A percentile compares a stretch with the other conserved stretches of the same genome.
Conservation (phyloP, 2,329 filamentous ascomycete genomes). For the Xylariaceae sp. region DNA sequence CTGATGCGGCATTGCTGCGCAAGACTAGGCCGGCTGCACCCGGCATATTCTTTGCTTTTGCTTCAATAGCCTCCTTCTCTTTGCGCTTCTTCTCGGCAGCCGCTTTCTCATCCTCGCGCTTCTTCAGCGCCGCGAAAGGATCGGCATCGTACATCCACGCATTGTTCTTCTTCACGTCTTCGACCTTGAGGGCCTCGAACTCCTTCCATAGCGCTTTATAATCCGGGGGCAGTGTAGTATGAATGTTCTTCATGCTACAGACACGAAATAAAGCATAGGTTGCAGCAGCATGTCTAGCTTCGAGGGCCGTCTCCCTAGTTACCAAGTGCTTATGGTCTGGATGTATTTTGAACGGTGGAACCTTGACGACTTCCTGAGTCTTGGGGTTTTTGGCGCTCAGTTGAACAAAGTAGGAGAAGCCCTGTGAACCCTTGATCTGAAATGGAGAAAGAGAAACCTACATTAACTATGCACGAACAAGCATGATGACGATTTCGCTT, state of each 20-base stretch:
- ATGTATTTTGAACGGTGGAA: slow-evolving; percentile 80
- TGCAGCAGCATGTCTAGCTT: slow-evolving; percentile 89
- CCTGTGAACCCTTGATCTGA: slow-evolving; percentile 61
- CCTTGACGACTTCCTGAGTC: slow-evolving; percentile 67
- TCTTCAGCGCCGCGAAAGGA: slow-evolving; percentile 75
- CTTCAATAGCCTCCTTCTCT: slow-evolving; percentile 61
- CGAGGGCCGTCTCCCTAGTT: slow-evolving; percentile 70
- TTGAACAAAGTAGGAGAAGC: slow-evolving; percentile 75
- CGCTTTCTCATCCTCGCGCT: slow-evolving; percentile 72
- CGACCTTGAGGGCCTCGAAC: slow-evolving; percentile 75
- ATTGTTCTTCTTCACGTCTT: slow-evolving; percentile 71
- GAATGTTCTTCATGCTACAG: slow-evolving; percentile 91
- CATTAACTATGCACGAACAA: slow-evolving; percentile 25
- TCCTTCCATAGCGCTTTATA: slow-evolving; percentile 91
- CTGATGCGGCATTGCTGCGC: slow-evolving; percentile 40
- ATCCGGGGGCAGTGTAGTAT: slow-evolving; percentile 87
- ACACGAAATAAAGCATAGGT: slow-evolving; percentile 88
- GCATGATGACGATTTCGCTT: slow-evolving; percentile 27
- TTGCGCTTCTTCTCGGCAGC: slow-evolving; percentile 73
- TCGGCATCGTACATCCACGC: slow-evolving; percentile 95
- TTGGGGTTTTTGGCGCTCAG: slow-evolving; percentile 72
- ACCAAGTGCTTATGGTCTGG: slow-evolving; percentile 70
- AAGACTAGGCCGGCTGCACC: slow-evolving; percentile 53
- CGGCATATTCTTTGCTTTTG: slow-evolving; percentile 61
- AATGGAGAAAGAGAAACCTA: slow-evolving; percentile 6